Conservation (phyloP, 176 grass and related monocot species). For the sorghum (Sorghum bicolor) region Sorghum_bicolor_NCBIv3 NC_012875.2:59926501-59927000, state of each 20-base stretch:
- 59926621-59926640: constrained; percentile 73
- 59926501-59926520: constrained; percentile 90
- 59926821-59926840: constrained; percentile 74
- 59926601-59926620: constrained; percentile 77
- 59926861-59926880: constrained; percentile 85
- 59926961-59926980: constrained; percentile 60
- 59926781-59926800: constrained; percentile 83
- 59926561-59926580: constrained; percentile 81
- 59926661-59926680: constrained; percentile 82
- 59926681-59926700: constrained; percentile 67
- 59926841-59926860: constrained; percentile 73
- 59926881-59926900: constrained; percentile 76
- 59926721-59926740: constrained; percentile 90
- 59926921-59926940: constrained; percentile 68
- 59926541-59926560: constrained; percentile 67
- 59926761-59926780: constrained; percentile 80
- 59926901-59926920: constrained; percentile 74
- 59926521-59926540: constrained; percentile 85
- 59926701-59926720: constrained; percentile 79
- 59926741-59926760: constrained; percentile 53
- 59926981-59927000: constrained; percentile 73
- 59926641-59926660: constrained; percentile 82
- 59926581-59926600: constrained; percentile 74
- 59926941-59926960: constrained; percentile 74
- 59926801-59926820: constrained; percentile 79